Percentiles rank a stretch among this genome's conserved stretches.
Conservation (phyloP, 352 stramenopile genomes). For the Phytopythium litorale region DNA sequence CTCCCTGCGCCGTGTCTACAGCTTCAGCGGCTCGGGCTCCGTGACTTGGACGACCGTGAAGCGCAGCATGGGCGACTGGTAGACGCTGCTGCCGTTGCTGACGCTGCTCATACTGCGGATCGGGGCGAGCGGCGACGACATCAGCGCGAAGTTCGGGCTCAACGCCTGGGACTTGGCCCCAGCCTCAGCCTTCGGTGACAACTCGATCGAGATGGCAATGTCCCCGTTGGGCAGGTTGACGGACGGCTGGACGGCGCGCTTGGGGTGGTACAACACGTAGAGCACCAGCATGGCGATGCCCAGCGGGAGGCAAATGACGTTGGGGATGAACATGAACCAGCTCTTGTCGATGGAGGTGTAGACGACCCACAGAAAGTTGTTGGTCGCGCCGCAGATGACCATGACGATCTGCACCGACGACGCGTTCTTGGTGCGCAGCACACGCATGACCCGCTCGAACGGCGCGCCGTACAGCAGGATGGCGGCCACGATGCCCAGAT, state of each 20-base stretch:
- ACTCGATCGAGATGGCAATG: conserved; percentile 23
- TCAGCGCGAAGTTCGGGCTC: conserved; percentile 19
- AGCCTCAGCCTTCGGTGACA: conserved; percentile 20
- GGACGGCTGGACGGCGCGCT: conserved; percentile 11
- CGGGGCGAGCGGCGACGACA: conserved; percentile 18
- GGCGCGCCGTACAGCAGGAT: conserved; percentile 35
- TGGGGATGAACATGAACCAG: conserved; percentile 52
- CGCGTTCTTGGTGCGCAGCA: conserved; percentile 39
- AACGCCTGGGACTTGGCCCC: conserved; percentile 12
- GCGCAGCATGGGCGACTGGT: conserved; percentile 1
- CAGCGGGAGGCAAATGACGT: conserved; percentile 32
- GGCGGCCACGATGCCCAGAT: conserved; percentile 27
- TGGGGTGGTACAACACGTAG: conserved; percentile 41
- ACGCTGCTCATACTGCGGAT: conserved; percentile 13
- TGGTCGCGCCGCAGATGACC: conserved; percentile 32
- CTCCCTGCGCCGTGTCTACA: not conserved
- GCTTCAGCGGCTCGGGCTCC: not conserved
- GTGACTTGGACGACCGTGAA: not conserved
- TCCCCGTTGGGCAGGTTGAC: conserved; percentile 15
- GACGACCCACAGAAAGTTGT: conserved; percentile 43
- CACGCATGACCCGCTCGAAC: conserved; percentile 34
- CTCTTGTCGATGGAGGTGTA: conserved; percentile 39
- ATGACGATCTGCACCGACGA: conserved; percentile 45
- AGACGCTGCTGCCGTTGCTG: not conserved
- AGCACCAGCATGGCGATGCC: conserved; percentile 31